Conservation (phyloP, 805 yeast species). For the Schwanniomyces occidentalis region DNA sequence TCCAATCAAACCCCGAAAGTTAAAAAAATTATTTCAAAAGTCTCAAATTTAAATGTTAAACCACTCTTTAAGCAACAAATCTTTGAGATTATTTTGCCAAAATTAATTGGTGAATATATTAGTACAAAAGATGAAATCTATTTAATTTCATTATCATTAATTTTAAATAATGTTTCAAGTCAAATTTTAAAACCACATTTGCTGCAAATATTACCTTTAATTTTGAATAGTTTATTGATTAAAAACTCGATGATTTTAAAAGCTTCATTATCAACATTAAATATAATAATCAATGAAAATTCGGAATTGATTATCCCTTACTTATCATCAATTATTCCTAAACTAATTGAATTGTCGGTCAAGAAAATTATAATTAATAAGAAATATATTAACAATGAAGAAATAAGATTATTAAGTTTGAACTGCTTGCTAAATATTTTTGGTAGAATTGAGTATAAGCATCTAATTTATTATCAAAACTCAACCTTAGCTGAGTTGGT, state of each 20-base stretch:
- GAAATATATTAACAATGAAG: constrained; percentile 37
- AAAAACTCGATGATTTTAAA: constrained; percentile 49
- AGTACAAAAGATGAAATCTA: constrained; percentile 46
- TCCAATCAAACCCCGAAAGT: constrained; percentile 38
- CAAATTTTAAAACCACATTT: constrained; percentile 67
- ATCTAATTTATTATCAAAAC: constrained; percentile 52
- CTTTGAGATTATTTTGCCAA: constrained; percentile 61
- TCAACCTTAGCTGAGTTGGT: constrained; percentile 49
- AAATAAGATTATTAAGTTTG: constrained; percentile 58
- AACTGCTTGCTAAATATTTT: constrained; percentile 51
- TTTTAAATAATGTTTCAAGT: constrained; percentile 65
- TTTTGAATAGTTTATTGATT: constrained; percentile 62
- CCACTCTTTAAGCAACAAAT: constrained; percentile 79
- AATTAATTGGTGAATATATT: constrained; percentile 51
- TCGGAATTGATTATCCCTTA: constrained; percentile 53
- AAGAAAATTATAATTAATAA: constrained; percentile 12
- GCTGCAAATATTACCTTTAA: constrained; percentile 63
- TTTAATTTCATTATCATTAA: constrained; percentile 64
- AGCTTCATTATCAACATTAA: constrained; percentile 62
- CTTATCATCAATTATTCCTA: constrained; percentile 57
- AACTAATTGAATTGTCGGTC: constrained; percentile 42
- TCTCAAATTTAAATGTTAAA: constrained; percentile 58
- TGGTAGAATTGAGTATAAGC: constrained; percentile 36
- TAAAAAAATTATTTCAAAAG: constrained; percentile 40
- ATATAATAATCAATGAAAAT: constrained; percentile 54